Evolutionary conservation across 1,284 basidiomycete genomes (phyloP).

Genomic region (Marasmius tenuissimus): DNA sequence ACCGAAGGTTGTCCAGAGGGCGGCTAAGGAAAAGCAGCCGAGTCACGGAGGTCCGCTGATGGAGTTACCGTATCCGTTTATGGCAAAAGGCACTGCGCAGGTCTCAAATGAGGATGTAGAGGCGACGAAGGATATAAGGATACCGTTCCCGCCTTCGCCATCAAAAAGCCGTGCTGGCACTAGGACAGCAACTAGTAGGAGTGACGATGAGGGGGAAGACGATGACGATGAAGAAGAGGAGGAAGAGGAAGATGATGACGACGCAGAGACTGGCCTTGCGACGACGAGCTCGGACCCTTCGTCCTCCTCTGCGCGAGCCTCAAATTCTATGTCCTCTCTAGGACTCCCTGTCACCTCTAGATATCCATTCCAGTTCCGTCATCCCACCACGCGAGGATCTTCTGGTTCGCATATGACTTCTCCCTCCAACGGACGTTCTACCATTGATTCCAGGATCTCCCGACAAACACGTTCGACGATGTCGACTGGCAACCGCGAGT

Average conservation of each 20-base stretch:
- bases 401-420: slow-evolving; percentile 28
- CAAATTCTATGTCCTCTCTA: slow-evolving; percentile 76
- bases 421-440: slow-evolving; percentile 37
- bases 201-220: slow-evolving; percentile 28
- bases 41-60: slow-evolving; percentile 37
- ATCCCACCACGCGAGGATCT: slow-evolving; percentile 42
- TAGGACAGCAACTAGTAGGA: slow-evolving; percentile 19
- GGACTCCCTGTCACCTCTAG: slow-evolving; percentile 71
- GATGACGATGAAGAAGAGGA: slow-evolving; percentile 34
- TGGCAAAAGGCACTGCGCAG: slow-evolving; percentile 44
- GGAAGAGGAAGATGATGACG: slow-evolving; percentile 31
- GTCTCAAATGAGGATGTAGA: slow-evolving; percentile 49
- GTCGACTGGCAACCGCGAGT: slow-evolving; percentile 59
- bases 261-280: slow-evolving; percentile 35
- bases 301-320: slow-evolving; percentile 49
- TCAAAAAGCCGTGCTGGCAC: slow-evolving; percentile 16
- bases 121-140: slow-evolving; percentile 19
- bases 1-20: slow-evolving; percentile 39
- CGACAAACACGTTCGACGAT: slow-evolving; percentile 30
- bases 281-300: slow-evolving; percentile 44
- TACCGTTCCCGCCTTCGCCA: slow-evolving; percentile 72
- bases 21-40: slow-evolving; percentile 36
- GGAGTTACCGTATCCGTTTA: slow-evolving; percentile 63
- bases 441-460: slow-evolving; percentile 39
- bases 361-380: slow-evolving; percentile 69